Percentiles rank a stretch among this genome's conserved stretches.
Evolutionary conservation across 1,284 basidiomycete genomes (phyloP).

Genomic region (Puccinia polysora): DNA sequence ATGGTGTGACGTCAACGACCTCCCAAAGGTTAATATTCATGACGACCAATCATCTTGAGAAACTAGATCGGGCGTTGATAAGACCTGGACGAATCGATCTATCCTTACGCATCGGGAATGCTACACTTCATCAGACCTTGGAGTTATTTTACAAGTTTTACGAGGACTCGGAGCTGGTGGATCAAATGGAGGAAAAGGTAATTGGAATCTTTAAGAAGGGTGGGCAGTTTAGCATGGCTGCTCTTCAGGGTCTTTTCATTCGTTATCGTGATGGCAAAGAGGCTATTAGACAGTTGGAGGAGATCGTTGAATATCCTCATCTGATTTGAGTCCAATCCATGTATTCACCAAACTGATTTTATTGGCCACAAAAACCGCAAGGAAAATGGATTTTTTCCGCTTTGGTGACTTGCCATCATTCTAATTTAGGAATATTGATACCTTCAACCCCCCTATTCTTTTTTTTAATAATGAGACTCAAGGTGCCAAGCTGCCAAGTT

Average conservation of each 20-base stretch:
- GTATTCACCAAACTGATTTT: too few species aligned
- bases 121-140: constrained; percentile 72
- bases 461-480: too few species aligned
- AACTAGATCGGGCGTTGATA: constrained; percentile 82
- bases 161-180: constrained; percentile 54
- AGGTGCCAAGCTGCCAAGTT: too few species aligned
- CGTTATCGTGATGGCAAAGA: constrained; percentile 56
- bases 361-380: too few species aligned
- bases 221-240: constrained; percentile 78
- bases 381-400: too few species aligned
- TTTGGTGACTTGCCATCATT: too few species aligned
- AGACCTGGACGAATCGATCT: constrained; percentile 91
- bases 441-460: too few species aligned
- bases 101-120: constrained; percentile 78
- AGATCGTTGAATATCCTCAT: constrained; percentile 39
- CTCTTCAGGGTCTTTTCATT: constrained; percentile 87
- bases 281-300: constrained; percentile 34
- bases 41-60: constrained; percentile 92
- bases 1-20: constrained; percentile 93
- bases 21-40: constrained; percentile 92
- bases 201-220: constrained; percentile 58
- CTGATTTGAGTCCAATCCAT: too few species aligned
- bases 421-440: too few species aligned
- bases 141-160: constrained; percentile 84
- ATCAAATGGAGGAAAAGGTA: constrained; percentile 60